Percentiles rank a stretch among this genome's conserved stretches.
Evolutionary conservation across 495 filamentous ascomycete genomes (phyloP).

Genomic region (Choiromyces venosus): DNA sequence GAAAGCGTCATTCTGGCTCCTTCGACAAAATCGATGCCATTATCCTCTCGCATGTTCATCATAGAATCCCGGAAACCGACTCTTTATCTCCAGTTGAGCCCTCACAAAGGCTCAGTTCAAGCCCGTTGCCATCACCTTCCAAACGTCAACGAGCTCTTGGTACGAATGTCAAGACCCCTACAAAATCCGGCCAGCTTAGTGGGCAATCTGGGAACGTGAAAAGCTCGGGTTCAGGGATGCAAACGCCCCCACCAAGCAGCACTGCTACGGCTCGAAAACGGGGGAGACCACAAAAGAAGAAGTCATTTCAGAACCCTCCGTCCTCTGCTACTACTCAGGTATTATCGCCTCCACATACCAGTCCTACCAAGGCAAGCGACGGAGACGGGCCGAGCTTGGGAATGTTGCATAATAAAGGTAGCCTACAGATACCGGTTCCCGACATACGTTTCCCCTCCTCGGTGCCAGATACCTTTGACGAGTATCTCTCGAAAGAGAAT

Average conservation of each 20-base stretch:
- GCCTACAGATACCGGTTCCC: constrained; percentile 23
- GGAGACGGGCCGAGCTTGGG: constrained; percentile 11
- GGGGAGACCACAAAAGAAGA: constrained; percentile 35
- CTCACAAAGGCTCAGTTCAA: constrained; percentile 30
- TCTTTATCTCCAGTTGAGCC: constrained; percentile 31
- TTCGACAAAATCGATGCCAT: constrained; percentile 35
- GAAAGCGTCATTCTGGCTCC: constrained; percentile 31
- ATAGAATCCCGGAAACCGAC: constrained; percentile 22
- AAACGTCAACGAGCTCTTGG: constrained; percentile 31
- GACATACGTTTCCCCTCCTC: constrained; percentile 27
- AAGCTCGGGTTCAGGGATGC: constrained; percentile 37
- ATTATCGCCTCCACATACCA: constrained; percentile 22
- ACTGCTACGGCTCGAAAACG: constrained; percentile 35
- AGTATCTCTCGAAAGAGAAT: constrained; percentile 6
- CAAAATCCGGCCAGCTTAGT: constrained; percentile 17
- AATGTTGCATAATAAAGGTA: constrained; percentile 23
- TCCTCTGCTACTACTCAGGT: constrained; percentile 14
- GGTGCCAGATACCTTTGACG: constrained; percentile 8
- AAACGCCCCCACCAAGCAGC: constrained; percentile 41
- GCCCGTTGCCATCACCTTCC: constrained; percentile 31
- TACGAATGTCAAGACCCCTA: constrained; percentile 29
- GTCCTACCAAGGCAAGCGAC: constrained; percentile 27
- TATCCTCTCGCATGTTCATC: constrained; percentile 32
- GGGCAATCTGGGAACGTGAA: constrained; percentile 19
- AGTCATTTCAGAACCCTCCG: constrained; percentile 16